phyloP scores from a whole-genome alignment of 2,329 filamentous ascomycete genomes.

The Calonectria multiphialidica region DNA sequence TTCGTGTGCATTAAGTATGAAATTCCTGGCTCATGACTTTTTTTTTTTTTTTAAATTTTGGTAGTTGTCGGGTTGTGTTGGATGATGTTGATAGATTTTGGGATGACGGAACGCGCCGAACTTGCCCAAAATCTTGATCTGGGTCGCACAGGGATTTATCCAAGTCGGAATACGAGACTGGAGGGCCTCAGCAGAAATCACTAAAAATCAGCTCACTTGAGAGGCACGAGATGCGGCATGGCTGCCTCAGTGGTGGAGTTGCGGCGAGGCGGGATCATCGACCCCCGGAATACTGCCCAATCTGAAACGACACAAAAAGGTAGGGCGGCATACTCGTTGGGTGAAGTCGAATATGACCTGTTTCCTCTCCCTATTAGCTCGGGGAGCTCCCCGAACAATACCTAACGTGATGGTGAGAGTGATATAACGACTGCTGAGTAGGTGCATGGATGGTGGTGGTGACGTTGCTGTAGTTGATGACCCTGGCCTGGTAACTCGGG shows the following conservation, averaged over 20 bases:
- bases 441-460: not conserved
- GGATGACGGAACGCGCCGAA: no score
- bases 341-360: not conserved
- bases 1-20: no score
- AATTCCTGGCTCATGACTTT: no score
- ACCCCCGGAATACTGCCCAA: not conserved
- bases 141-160: not conserved
- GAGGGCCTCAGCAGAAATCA: not conserved
- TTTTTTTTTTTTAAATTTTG: not conserved
- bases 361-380: not conserved
- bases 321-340: not conserved
- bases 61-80: not conserved
- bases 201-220: not conserved
- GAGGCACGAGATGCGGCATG: not conserved
- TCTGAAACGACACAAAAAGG: not conserved
- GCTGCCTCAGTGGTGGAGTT: not conserved
- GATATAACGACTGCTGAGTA: not conserved
- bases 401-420: not conserved
- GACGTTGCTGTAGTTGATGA: not conserved
- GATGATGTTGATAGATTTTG: not conserved
- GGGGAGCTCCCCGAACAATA: not conserved
- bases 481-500: not conserved
- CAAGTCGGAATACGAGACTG: not conserved
- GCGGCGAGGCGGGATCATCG: no score
- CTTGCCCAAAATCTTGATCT: not conserved